Evolutionary conservation across 345 rosid genomes (phyloP).

Genomic region (Lumnitzera littorea): DNA sequence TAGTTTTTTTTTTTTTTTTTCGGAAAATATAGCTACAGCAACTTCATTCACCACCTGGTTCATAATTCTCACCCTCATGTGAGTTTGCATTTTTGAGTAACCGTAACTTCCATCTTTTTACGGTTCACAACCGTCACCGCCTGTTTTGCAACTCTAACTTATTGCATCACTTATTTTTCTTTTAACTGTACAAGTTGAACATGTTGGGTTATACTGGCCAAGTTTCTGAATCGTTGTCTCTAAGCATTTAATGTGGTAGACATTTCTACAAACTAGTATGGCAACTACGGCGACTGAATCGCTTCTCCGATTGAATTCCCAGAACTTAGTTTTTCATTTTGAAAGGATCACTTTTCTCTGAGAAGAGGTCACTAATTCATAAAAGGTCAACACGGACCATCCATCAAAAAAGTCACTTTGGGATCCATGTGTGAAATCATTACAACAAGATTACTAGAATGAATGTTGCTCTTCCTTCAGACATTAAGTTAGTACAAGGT

Average conservation of each 20-base stretch:
- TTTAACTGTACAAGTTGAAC: constrained; percentile 57
- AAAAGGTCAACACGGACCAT: constrained; percentile 83
- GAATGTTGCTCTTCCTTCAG: constrained; percentile 81
- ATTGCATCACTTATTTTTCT: too few species aligned
- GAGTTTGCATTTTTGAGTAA: too few species aligned
- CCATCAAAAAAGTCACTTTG: constrained; percentile 81
- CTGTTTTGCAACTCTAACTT: too few species aligned
- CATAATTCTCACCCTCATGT: too few species aligned
- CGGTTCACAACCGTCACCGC: too few species aligned
- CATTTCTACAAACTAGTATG: constrained; percentile 80
- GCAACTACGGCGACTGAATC: constrained; percentile 49
- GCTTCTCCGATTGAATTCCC: constrained; percentile 38
- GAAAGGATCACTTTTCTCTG: constrained; percentile 96
- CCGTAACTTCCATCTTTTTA: too few species aligned
- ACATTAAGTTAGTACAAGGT: constrained; percentile 47
- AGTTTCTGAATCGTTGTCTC: constrained; percentile 60
- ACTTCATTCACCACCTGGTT: too few species aligned
- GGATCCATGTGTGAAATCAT: constrained; percentile 66
- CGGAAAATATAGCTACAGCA: too few species aligned
- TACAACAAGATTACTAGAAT: constrained; percentile 63
- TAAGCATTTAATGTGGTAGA: constrained; percentile 84
- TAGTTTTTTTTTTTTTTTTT: too few species aligned
- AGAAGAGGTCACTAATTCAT: constrained; percentile 88
- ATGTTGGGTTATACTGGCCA: constrained; percentile 68
- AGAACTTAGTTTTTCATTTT: constrained; percentile 64